Conservation (phyloP, 1,284 basidiomycete species). For the Heterobasidion occidentale region DNA sequence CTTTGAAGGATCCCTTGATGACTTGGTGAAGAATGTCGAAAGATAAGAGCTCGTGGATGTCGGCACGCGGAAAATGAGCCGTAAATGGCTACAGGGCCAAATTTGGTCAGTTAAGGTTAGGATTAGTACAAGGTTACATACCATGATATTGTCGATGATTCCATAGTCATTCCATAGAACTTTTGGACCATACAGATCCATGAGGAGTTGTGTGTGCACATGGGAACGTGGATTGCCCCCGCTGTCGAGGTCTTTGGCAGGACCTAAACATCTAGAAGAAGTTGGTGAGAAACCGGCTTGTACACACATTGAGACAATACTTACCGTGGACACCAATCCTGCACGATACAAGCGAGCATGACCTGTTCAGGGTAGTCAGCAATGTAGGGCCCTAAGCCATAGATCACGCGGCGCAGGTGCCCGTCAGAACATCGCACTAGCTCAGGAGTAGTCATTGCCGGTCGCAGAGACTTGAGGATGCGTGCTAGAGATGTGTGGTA, state of each 20-base stretch:
- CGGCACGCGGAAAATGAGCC: slow-evolving; percentile 20
- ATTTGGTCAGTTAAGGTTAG: neutral
- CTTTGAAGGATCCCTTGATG: slow-evolving; percentile 31
- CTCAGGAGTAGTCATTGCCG: too few relatives aligned
- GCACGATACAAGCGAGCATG: neutral
- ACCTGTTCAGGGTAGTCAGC: too few relatives aligned
- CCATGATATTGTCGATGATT: neutral
- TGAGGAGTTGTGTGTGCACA: neutral
- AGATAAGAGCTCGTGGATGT: slow-evolving; percentile 26
- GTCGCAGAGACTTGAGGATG: too few relatives aligned
- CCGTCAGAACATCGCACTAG: too few relatives aligned
- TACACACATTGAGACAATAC: neutral
- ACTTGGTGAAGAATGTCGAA: slow-evolving; percentile 32
- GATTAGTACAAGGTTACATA: neutral
- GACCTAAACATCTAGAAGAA: slow-evolving; percentile 1
- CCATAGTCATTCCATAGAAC: slow-evolving; percentile 2
- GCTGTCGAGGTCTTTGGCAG: neutral
- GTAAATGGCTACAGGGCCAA: slow-evolving; percentile 25
- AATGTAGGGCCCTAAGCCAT: too few relatives aligned
- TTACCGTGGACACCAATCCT: slow-evolving; percentile 3
- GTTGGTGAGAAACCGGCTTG: neutral
- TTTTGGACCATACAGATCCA: neutral
- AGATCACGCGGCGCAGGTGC: too few relatives aligned
- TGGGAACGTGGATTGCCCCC: neutral
- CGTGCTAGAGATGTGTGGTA: too few relatives aligned